Conservation (phyloP, 805 yeast species). For the Teunomyces pallodes region DNA sequence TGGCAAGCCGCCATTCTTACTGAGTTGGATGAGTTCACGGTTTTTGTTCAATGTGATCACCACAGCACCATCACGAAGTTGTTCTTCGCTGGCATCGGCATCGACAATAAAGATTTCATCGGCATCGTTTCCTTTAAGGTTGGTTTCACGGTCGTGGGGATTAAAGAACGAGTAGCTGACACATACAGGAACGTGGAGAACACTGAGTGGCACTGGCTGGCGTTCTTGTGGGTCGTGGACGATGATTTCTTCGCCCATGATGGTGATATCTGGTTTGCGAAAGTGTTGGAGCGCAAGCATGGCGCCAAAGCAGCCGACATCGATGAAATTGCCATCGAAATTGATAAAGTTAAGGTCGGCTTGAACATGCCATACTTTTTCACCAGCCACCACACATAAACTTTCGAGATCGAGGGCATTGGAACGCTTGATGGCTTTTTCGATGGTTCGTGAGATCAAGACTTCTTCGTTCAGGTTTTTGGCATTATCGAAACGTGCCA, state of each 20-base stretch:
- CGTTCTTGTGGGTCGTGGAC: constrained; percentile 74
- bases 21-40: constrained; percentile 84
- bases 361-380: constrained; percentile 84
- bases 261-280: constrained; percentile 77
- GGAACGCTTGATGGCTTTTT: constrained; percentile 87
- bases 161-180: constrained; percentile 85
- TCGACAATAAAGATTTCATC: constrained; percentile 68
- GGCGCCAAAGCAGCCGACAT: constrained; percentile 86
- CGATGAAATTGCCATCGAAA: constrained; percentile 91
- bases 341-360: constrained; percentile 88
- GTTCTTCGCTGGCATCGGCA: constrained; percentile 75
- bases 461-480: constrained; percentile 77
- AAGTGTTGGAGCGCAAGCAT: constrained; percentile 83
- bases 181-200: constrained; percentile 87
- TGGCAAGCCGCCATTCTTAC: constrained; percentile 87
- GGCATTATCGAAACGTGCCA: constrained; percentile 76
- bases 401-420: constrained; percentile 90
- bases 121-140: constrained; percentile 63
- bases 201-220: constrained; percentile 81
- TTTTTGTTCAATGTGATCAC: constrained; percentile 87
- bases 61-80: constrained; percentile 70
- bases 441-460: constrained; percentile 76
- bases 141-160: constrained; percentile 60
- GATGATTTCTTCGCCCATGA: constrained; percentile 45
- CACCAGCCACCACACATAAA: constrained; percentile 86